Conservation (phyloP, 208 protist species). For the Naegleria fowleri region DNA sequence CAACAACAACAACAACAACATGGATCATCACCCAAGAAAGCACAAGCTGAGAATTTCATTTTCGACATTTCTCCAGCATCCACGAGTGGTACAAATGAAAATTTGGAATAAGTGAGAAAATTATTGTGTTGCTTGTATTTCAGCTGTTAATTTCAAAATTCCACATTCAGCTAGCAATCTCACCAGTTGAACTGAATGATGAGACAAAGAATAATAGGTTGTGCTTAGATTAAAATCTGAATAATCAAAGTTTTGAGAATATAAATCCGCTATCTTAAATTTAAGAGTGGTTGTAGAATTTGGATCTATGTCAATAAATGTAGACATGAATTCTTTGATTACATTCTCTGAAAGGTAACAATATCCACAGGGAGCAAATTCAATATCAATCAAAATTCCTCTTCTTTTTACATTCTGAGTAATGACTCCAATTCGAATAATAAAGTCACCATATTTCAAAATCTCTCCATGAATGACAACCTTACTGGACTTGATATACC, state of each 20-base stretch:
- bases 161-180: background rate
- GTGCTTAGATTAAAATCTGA: background rate
- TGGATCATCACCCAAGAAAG: too few relatives aligned
- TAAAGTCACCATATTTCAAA: background rate
- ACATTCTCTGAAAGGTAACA: background rate
- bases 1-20: too few relatives aligned
- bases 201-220: background rate
- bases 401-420: background rate
- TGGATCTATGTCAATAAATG: background rate
- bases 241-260: background rate
- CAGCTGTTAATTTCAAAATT: background rate
- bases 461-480: background rate
- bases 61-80: too few relatives aligned
- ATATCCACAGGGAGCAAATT: background rate
- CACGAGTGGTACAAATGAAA: too few relatives aligned
- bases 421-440: background rate
- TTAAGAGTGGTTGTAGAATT: background rate
- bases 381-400: constrained; percentile 14
- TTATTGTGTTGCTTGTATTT: too few relatives aligned
- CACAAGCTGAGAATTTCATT: too few relatives aligned
- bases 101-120: too few relatives aligned
- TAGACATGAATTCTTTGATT: background rate
- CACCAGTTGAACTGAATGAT: background rate
- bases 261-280: background rate
- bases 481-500: background rate